Percentiles rank a stretch among this genome's conserved stretches.
Evolutionary conservation across 768 basidiomycete species (phyloP).

Genomic region (Phallus indusiatus): DNA sequence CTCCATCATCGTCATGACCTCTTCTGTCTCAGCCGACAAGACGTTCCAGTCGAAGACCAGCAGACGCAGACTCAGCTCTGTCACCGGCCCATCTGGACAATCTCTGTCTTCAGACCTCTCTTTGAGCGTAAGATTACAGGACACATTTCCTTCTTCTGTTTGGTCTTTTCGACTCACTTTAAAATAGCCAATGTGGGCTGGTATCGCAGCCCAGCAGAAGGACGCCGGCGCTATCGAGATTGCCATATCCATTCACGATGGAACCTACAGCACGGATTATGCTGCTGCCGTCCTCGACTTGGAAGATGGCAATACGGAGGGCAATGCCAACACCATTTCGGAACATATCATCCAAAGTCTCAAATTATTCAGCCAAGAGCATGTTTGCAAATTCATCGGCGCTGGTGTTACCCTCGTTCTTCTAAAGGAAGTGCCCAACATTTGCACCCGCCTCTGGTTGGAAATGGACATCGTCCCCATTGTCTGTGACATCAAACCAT

Average conservation of each 20-base stretch:
- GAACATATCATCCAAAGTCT: conserved; percentile 53
- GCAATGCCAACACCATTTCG: conserved; percentile 54
- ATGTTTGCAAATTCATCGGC: conserved; percentile 81
- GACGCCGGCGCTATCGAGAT: conserved; percentile 57
- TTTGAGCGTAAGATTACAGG: not conserved
- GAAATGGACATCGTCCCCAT: conserved; percentile 77
- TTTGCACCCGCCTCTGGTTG: conserved; percentile 81
- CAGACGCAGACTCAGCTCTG: conserved; percentile 5
- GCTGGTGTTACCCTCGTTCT: conserved; percentile 67
- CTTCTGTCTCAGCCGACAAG: not conserved
- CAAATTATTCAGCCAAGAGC: conserved; percentile 63
- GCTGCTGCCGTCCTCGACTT: conserved; percentile 48
- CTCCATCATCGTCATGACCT: not conserved
- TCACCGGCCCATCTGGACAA: not conserved
- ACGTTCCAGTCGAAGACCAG: conserved; percentile 3
- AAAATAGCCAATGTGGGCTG: conserved; percentile 85
- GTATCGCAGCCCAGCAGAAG: conserved; percentile 52
- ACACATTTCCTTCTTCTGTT: too few relatives aligned
- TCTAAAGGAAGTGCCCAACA: conserved; percentile 69
- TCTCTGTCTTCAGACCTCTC: conserved; percentile 5
- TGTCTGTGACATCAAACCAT: conserved; percentile 44
- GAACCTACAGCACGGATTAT: conserved; percentile 77
- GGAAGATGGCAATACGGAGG: conserved; percentile 38
- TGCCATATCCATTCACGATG: conserved; percentile 75
- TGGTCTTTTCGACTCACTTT: conserved; percentile 13